A percentile compares a stretch with the other conserved stretches of the same genome.
Conservation (phyloP, 495 filamentous ascomycete genomes). For the Pseudoneurospora amorphoporcata region DNA sequence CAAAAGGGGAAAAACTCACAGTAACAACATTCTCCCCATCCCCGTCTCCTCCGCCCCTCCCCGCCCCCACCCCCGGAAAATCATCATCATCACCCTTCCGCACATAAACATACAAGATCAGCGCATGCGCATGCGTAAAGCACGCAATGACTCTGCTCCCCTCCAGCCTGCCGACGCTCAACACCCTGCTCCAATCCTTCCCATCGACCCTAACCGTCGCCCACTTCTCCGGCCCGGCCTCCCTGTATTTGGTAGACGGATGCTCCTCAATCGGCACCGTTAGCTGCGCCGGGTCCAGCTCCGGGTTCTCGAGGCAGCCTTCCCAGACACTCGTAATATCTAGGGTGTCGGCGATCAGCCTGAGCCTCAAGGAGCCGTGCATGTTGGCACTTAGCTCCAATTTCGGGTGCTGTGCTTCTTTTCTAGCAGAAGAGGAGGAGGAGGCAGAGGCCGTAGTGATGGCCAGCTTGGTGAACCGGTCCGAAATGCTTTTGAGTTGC, state of each 20-base stretch:
- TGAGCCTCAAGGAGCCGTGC: slow-evolving; percentile 72
- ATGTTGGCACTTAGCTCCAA: slow-evolving; percentile 81
- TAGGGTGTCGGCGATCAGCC: slow-evolving; percentile 66
- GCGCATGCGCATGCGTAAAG: slow-evolving; percentile 63
- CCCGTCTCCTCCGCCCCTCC: not conserved
- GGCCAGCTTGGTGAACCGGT: slow-evolving; percentile 80
- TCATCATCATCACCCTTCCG: slow-evolving; percentile 55
- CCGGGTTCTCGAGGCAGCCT: slow-evolving; percentile 63
- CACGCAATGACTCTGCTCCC: slow-evolving; percentile 81
- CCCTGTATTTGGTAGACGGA: slow-evolving; percentile 61
- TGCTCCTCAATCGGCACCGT: slow-evolving; percentile 56
- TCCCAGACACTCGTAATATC: slow-evolving; percentile 75
- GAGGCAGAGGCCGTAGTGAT: slow-evolving; percentile 24
- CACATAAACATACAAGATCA: slow-evolving; percentile 90
- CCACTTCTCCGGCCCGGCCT: slow-evolving; percentile 56
- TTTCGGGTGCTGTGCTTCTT: slow-evolving; percentile 39
- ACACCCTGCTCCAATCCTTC: slow-evolving; percentile 77
- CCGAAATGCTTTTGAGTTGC: slow-evolving; percentile 81
- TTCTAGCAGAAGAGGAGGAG: slow-evolving; percentile 3
- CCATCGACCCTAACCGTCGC: slow-evolving; percentile 83
- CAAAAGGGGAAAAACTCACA: not conserved
- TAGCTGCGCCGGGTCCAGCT: slow-evolving; percentile 65
- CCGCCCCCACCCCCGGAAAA: not conserved
- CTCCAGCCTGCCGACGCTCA: slow-evolving; percentile 80
- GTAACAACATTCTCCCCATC: not conserved